Conservation (phyloP, 805 yeast genomes). For the Wickerhamiella australiensis region DNA sequence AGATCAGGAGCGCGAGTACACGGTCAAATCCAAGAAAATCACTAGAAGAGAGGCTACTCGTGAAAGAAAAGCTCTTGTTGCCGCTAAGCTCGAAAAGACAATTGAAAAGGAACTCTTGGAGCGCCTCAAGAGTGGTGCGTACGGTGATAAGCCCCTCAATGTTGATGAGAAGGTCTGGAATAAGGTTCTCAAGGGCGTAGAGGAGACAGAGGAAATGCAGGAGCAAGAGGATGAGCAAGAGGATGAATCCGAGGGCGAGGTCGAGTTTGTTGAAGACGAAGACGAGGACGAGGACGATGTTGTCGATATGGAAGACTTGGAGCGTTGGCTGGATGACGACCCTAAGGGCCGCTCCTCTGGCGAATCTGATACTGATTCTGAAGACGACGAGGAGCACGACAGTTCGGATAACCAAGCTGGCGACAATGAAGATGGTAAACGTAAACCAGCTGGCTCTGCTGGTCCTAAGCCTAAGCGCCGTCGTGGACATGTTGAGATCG, state of each 20-base stretch:
- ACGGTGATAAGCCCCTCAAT: constrained; percentile 94
- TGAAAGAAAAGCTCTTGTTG: constrained; percentile 91
- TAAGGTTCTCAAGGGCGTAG: constrained; percentile 70
- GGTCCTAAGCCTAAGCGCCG: constrained; percentile 29
- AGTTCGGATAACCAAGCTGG: constrained; percentile 25
- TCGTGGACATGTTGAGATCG: constrained; percentile 58
- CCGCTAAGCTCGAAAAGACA: constrained; percentile 92
- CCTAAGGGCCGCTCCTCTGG: constrained; percentile 29
- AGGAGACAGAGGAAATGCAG: constrained; percentile 52
- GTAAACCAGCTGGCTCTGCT: constrained; percentile 32
- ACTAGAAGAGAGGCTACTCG: constrained; percentile 87
- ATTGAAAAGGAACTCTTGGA: constrained; percentile 92
- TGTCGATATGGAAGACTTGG: constrained; percentile 87
- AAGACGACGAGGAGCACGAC: constrained; percentile 25
- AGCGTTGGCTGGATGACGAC: constrained; percentile 56
- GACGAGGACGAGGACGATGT: constrained; percentile 50
- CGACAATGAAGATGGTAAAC: constrained; percentile 27
- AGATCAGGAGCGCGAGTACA: constrained; percentile 86
- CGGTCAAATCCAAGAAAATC: constrained; percentile 86
- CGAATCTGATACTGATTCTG: constrained; percentile 27
- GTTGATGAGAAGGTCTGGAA: constrained; percentile 95
- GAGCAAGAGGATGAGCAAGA: constrained; percentile 37
- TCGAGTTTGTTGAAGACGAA: constrained; percentile 82
- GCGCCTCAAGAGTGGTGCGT: constrained; percentile 92
- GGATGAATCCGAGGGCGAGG: constrained; percentile 50